These are phyloP conservation scores for Calophaca sinica DNA, from an alignment of 306 rosid genomes.

Conservation along the genomic window DNA sequence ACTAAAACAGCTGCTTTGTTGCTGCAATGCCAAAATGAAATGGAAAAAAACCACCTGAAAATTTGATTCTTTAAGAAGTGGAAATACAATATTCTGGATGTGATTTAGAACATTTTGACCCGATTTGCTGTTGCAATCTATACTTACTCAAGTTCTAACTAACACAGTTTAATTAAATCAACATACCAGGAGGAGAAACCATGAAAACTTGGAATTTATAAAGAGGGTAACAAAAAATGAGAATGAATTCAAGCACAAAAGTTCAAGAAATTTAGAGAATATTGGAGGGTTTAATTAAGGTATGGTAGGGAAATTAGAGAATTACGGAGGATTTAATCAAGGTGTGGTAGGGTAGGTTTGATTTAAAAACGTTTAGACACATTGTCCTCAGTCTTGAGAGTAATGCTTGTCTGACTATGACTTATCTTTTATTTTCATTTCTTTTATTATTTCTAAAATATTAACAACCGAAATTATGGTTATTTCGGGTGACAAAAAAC, in stretches of 20 bases:
- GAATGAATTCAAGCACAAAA: background rate
- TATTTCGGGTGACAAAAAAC: conserved; percentile 3
- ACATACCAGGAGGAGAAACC: conserved; percentile 12
- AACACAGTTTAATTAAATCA: background rate
- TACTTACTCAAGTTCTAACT: background rate
- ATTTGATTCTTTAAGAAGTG: background rate
- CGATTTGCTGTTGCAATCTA: conserved; percentile 19
- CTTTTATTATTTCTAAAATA: conserved; percentile 24
- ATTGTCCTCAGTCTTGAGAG: background rate
- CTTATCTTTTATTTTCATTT: conserved; percentile 16
- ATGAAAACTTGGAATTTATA: conserved; percentile 3
- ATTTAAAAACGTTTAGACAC: conserved; percentile 1
- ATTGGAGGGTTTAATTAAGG: background rate
- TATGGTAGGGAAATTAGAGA: conserved; percentile 13
- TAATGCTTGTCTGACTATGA: background rate
- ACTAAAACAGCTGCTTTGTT: background rate
- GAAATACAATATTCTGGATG: conserved; percentile 7
- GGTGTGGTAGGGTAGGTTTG: conserved; percentile 19
- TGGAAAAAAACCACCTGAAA: background rate
- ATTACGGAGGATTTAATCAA: background rate
- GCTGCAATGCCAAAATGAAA: background rate
- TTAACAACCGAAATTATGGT: background rate
- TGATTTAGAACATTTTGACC: conserved; percentile 26
- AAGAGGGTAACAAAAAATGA: background rate
- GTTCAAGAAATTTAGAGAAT: background rate